Evolutionary conservation across 805 yeast species (phyloP).

Genomic region (Komagataella ulmi): DNA sequence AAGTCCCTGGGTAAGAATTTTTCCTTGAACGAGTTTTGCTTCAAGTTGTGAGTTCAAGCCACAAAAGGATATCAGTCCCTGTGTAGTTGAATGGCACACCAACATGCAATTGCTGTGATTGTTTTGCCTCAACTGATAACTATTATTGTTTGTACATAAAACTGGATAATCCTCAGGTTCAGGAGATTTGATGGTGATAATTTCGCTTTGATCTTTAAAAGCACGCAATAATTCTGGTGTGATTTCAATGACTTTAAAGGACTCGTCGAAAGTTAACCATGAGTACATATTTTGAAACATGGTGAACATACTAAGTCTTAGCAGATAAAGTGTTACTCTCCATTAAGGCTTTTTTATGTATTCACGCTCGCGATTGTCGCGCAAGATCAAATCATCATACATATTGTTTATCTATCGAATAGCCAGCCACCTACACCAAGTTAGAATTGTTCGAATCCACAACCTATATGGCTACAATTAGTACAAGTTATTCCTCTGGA

Average conservation of each 20-base stretch:
- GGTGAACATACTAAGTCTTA: background rate
- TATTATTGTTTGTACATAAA: slow-evolving; percentile 41
- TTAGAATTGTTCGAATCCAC: no score
- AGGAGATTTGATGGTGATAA: slow-evolving; percentile 20
- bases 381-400: background rate
- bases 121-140: slow-evolving; percentile 61
- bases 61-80: slow-evolving; percentile 19
- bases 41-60: slow-evolving; percentile 24
- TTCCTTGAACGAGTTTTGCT: slow-evolving; percentile 17
- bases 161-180: slow-evolving; percentile 29
- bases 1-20: slow-evolving; percentile 15
- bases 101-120: slow-evolving; percentile 83
- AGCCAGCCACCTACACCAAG: background rate
- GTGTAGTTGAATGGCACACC: slow-evolving; percentile 22
- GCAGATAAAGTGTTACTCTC: no score
- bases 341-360: no score
- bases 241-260: slow-evolving; percentile 38
- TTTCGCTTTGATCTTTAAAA: slow-evolving; percentile 14
- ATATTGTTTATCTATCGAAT: background rate
- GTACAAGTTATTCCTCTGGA: background rate
- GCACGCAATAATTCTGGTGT: slow-evolving; percentile 31
- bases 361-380: background rate
- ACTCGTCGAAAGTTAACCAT: slow-evolving; percentile 12
- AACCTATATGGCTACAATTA: background rate
- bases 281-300: slow-evolving; percentile 13